Percentiles rank a stretch among this genome's conserved stretches.
phyloP scores from a whole-genome alignment of 176 grass and related monocot species.

The Aegilops umbellulata region DNA sequence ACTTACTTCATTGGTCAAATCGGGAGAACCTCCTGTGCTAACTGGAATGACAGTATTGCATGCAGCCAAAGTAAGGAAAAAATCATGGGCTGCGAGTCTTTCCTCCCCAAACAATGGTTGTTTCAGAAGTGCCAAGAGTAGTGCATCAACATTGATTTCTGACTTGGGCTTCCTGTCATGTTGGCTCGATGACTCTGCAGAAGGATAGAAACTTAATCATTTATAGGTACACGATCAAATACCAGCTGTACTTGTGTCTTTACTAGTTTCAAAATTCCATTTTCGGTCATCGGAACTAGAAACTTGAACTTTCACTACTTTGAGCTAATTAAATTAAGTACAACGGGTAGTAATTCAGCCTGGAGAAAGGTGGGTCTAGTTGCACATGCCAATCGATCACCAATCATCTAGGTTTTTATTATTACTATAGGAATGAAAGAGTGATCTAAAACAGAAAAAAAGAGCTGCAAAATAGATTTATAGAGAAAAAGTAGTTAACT shows the following conservation, averaged over 20 bases:
- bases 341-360: not conserved
- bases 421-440: slow-evolving; percentile 6
- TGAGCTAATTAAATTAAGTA: slow-evolving; percentile 13
- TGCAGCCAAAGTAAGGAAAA: slow-evolving; percentile 96
- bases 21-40: slow-evolving; percentile 33
- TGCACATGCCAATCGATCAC: not conserved
- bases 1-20: slow-evolving; percentile 32
- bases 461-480: not conserved
- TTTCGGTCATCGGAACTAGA: not conserved
- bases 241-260: not conserved
- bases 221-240: not conserved
- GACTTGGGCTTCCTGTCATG: slow-evolving; percentile 36
- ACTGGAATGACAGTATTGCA: slow-evolving; percentile 99
- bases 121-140: slow-evolving; percentile 60
- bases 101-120: slow-evolving; percentile 71
- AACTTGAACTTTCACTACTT: not conserved
- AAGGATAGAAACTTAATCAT: slow-evolving; percentile 28
- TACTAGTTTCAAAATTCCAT: not conserved
- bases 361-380: not conserved
- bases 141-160: slow-evolving; percentile 65
- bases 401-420: not conserved
- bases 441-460: not conserved
- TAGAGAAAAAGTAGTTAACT: slow-evolving; percentile 39
- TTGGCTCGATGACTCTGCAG: slow-evolving; percentile 55
- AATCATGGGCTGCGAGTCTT: slow-evolving; percentile 87